Evolutionary conservation across 345 rosid species (phyloP), one percentile per base, ranked within the genome.

Genomic region (Populus davidiana): DNA sequence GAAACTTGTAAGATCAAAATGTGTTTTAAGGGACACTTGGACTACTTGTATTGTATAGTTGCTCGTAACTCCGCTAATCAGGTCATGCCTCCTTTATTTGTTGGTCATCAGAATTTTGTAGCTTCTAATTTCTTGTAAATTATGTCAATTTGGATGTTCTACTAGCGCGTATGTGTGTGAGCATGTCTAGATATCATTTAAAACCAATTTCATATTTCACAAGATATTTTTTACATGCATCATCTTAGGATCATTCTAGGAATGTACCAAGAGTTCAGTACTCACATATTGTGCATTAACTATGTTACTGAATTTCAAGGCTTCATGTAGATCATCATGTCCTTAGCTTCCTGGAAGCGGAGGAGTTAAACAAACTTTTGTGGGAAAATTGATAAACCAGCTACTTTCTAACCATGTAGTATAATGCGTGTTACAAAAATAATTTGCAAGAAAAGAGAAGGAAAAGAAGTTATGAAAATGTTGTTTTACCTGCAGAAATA

Each of bases 11-110:
- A 89, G 84, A 88, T 90, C 77, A 92, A 91, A 84, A 87, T 81
- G 87, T 86, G 85, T 77, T 96, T 96, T 83, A 91, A 87, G 85
- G 99, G 99, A 73, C 98, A 96, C 79, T 80, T 84, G 44, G 96
- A 92, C 82, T 96, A 91, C 88, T 87, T 96, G 88, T 98, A 93
- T 76, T 88, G 91, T 73, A 68, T 96, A 79, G 89, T 89, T 84
- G 86, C 89, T 29, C 90, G 95, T 71, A 89, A 83, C 66, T 87
- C 96, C 82, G 71, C 90, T 35, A 88, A 79, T 79, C 99, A 96
- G 98, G 99, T 96, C 73, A 78, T 31, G 35, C 76, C 27, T 70
- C 71, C 63, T 77, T 47, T n/a, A 67, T 23, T 65, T n/a, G 6
- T 4, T 59, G 12, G 3, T 59, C 27, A 47, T 67, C 41, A 35